These are phyloP conservation scores for Termitomyces sp. DNA, from an alignment of 768 basidiomycete genomes.

Conservation along the genomic window DNA sequence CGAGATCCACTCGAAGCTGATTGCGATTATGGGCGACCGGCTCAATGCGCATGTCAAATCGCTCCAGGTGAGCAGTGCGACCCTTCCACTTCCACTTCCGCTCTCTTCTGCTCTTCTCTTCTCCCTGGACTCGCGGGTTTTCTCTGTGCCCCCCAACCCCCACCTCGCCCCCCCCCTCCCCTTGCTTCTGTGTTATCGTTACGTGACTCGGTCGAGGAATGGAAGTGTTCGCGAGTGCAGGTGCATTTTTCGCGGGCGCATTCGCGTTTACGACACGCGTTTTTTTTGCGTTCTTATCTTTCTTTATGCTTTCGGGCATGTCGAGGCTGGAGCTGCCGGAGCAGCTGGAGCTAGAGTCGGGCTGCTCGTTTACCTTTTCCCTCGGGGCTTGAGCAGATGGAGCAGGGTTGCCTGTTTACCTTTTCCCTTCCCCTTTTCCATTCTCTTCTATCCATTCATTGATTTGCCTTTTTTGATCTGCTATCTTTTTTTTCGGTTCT, in stretches of 20 bases:
- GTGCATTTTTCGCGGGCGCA: background rate
- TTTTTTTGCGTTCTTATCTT: no score
- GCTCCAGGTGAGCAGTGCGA: slow-evolving; percentile 53
- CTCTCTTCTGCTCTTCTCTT: no score
- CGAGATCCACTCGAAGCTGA: slow-evolving; percentile 96
- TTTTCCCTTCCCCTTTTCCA: background rate
- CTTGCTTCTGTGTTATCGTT: background rate
- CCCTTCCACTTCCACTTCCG: no score
- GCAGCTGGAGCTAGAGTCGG: no score
- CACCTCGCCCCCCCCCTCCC: background rate
- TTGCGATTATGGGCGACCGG: slow-evolving; percentile 98
- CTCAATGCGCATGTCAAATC: slow-evolving; percentile 80
- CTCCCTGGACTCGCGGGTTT: no score
- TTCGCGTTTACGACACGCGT: background rate
- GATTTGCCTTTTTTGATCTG: background rate
- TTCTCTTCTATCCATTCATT: background rate
- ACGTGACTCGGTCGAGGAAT: background rate
- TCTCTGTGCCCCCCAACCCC: no score
- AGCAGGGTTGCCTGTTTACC: background rate
- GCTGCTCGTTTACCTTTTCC: background rate
- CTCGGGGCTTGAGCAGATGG: no score
- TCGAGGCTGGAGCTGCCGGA: background rate
- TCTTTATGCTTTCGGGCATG: background rate
- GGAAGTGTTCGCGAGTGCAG: background rate
- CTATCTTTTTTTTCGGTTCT: background rate